Evolutionary conservation across 257 asterid genomes (phyloP).

Genomic region (Nicotiana obtusifolia): DNA sequence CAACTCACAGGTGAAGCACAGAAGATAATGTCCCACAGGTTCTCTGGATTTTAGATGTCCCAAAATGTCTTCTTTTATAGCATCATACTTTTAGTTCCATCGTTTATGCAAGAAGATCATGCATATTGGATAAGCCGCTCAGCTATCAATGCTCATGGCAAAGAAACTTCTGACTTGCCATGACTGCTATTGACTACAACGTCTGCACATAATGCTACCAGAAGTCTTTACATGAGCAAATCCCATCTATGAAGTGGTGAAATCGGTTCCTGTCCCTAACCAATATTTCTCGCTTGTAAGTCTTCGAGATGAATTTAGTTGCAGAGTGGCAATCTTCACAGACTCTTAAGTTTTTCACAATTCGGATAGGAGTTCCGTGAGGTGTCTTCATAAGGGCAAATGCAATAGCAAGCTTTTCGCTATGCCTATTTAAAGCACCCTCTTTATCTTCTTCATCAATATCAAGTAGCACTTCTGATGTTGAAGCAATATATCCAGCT

Average conservation of each 20-base stretch:
- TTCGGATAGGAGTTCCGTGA: constrained; percentile 33
- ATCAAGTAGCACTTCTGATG: constrained; percentile 45
- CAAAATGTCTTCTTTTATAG: background rate
- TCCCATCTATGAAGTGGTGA: constrained; percentile 47
- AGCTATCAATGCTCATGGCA: background rate
- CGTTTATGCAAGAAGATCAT: background rate
- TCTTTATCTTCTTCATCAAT: constrained; percentile 63
- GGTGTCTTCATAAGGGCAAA: constrained; percentile 51
- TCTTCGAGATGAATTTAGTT: constrained; percentile 42
- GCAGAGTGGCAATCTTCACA: constrained; percentile 58
- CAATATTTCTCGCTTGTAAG: constrained; percentile 45
- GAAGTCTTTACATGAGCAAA: constrained; percentile 47
- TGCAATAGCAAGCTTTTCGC: constrained; percentile 58
- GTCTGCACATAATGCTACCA: constrained; percentile 23
- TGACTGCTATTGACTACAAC: background rate
- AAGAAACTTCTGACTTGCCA: background rate
- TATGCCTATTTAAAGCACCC: constrained; percentile 44
- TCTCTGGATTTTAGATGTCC: background rate
- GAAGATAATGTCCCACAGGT: background rate
- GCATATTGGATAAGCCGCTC: background rate
- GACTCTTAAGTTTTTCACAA: constrained; percentile 47
- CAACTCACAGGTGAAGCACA: background rate
- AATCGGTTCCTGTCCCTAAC: constrained; percentile 53
- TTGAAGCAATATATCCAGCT: constrained; percentile 39
- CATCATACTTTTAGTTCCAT: background rate